A percentile compares a stretch with the other conserved stretches of the same genome.
These are phyloP conservation scores for Sisymbrium altissimum DNA, from an alignment of 345 rosid species.

Conservation along the genomic window DNA sequence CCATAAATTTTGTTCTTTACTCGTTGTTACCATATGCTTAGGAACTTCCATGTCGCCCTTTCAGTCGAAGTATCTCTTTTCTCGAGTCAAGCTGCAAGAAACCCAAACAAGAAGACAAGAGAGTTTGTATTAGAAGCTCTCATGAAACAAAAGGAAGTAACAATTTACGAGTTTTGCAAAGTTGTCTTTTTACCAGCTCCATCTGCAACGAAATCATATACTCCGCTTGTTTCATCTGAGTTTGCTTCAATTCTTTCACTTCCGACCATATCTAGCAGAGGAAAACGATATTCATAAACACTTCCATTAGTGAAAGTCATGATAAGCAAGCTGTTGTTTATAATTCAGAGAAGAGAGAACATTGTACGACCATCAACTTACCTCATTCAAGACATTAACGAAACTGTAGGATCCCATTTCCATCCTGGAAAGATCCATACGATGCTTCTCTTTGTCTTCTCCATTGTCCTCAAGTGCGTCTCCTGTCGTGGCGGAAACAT, in stretches of 20 bases:
- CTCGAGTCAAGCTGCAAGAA: constrained; percentile 44
- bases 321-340: not conserved
- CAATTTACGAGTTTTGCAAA: not conserved
- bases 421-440: not conserved
- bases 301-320: not conserved
- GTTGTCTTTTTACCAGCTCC: constrained; percentile 45
- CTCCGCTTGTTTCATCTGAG: constrained; percentile 40
- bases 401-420: constrained; percentile 22
- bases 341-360: not conserved
- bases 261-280: constrained; percentile 37
- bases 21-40: constrained; percentile 6
- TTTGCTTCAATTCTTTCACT: constrained; percentile 41
- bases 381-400: constrained; percentile 35
- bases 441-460: not conserved
- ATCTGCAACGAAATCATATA: constrained; percentile 41
- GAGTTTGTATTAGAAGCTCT: not conserved
- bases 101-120: not conserved
- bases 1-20: not conserved
- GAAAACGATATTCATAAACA: not conserved
- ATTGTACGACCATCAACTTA: constrained; percentile 11
- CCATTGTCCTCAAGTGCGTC: constrained; percentile 27
- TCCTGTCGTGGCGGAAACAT: constrained; percentile 24
- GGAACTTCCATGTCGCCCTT: constrained; percentile 18
- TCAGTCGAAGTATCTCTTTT: constrained; percentile 40
- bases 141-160: not conserved